Evolutionary conservation across 768 basidiomycete species (phyloP), one percentile per base, ranked within the genome.

Genomic region (Trametes sanguinea): DNA sequence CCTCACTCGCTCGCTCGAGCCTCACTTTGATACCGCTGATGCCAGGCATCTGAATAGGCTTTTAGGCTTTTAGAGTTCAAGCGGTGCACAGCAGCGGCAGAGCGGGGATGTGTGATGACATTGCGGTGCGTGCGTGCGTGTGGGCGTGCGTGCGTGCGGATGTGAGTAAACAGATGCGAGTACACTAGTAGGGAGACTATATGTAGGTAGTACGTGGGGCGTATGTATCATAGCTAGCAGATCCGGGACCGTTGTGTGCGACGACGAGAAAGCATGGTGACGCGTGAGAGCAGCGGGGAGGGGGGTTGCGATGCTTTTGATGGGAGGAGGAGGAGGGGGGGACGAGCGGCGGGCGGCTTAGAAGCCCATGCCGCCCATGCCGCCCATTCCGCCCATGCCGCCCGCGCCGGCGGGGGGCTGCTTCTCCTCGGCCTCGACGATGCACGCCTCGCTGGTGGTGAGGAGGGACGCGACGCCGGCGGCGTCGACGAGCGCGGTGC

Each of bases 401-500:
- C 83, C 82, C 81, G 75, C 74, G 22, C 22, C 22, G n/a, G 73
- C 78, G 4, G 81, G 77, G 57, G 86, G 79, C 52, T 89, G 82
- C 65, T 90, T 85, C 72, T 97, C 94, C 66, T 91, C 89, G 13
- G 88, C 92, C 52, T 98, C 94, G 27, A 98, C 95, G 43, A 98
- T 84, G 73, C 92, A 91, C 44, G 86, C 89, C 80, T 98, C 95
- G 68, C 89, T 92, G 54, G 95, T 98, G 51, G 94, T 94, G 76
- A 98, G 78, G 74, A 98, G 77, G 64, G 87, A 90, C 3, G 95
- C 94, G n/a, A 98, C 95, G 71, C 96, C 95, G 27, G 84, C 80
- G 0, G 96, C 95, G 72, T 98, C 95, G 2, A 95, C 86, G 32
- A 98, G 81, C 1, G 94, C 94, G 2, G 94, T 96, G 69, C 93